phyloP scores from a whole-genome alignment of 495 filamentous ascomycete genomes.

The Friedmanniomyces endolithicus region DNA sequence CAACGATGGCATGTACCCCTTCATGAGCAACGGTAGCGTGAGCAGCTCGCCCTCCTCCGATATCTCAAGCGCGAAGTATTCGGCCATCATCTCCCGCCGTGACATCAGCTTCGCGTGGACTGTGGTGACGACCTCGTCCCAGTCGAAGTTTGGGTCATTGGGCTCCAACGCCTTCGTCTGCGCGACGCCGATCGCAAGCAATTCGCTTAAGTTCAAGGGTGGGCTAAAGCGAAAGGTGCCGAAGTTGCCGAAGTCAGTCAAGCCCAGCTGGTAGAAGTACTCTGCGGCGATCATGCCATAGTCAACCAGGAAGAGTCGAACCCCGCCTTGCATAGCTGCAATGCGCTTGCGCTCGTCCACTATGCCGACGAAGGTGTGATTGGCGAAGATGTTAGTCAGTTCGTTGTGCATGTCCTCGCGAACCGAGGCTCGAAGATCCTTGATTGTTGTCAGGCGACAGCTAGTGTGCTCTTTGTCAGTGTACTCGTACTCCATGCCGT shows the following conservation, averaged over 20 bases:
- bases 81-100: conserved; percentile 71
- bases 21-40: conserved; percentile 71
- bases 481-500: conserved; percentile 49
- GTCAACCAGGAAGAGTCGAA: conserved; percentile 87
- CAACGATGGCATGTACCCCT: conserved; percentile 74
- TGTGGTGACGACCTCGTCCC: conserved; percentile 48
- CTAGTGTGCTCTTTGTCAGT: conserved; percentile 53
- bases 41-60: conserved; percentile 63
- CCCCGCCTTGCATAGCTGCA: conserved; percentile 81
- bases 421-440: conserved; percentile 66
- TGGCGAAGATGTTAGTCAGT: conserved; percentile 78
- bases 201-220: conserved; percentile 53
- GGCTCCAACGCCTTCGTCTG: conserved; percentile 42
- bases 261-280: conserved; percentile 92
- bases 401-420: conserved; percentile 78
- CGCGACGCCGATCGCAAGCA: conserved; percentile 62
- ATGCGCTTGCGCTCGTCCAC: conserved; percentile 80
- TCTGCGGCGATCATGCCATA: conserved; percentile 81
- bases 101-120: conserved; percentile 54
- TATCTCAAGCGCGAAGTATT: conserved; percentile 86
- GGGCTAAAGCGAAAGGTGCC: conserved; percentile 71
- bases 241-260: conserved; percentile 95
- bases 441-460: conserved; percentile 68
- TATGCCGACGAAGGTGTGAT: conserved; percentile 86
- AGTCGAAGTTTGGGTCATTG: conserved; percentile 47